Evolutionary conservation across 768 basidiomycete genomes (phyloP), one percentile per base, ranked within the genome.

Genomic region (Ramaria sp.): DNA sequence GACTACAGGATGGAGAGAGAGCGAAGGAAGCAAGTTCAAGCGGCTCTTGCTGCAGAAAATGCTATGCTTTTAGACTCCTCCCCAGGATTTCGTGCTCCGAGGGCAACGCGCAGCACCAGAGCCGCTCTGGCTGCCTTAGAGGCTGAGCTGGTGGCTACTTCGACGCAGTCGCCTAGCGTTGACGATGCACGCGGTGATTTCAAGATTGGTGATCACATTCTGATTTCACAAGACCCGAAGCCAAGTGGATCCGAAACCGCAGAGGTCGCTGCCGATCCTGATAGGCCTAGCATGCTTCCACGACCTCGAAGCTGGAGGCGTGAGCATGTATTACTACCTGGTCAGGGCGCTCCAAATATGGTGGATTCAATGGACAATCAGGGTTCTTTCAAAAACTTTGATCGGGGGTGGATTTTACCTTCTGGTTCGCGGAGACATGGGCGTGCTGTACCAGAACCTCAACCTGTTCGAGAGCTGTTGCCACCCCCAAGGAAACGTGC

Each of bases 361-460:
- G 83, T 90, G 2, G 77, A 82, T n/a, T 74, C 82, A 42, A 81
- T 94, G 33, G 86, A 86, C 65, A 76, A 78, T 43, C 78, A 80
- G 54, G 78, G 78, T 43, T 84, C 84, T 19, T 96, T 95, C 74
- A 79, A 74, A 65, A 69, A 84, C 70, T 95, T 95, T 70, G 85
- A 96, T 58, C 73, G 75, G 22, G 92, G 92, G 0, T 94, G 91
- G 91, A 89, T 95, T 7, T 70, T 94, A 13, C 88, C 90, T 22
- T 73, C 81, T 2, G 88, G 86, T 34, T 78, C 82, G 52, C 78
- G 81, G 61, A 77, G 91, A 33, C 78, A 82, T 31, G 81, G 82
- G 20, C 72, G 86, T 13, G 67, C 69, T 53, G 37, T 46, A 19
- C 55, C 42, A 6, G 55, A 57, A 27, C 34, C 47, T 30, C 24